phyloP scores from a whole-genome alignment of 148 eudicot species.

The Camellia lanceoleosa region DNA sequence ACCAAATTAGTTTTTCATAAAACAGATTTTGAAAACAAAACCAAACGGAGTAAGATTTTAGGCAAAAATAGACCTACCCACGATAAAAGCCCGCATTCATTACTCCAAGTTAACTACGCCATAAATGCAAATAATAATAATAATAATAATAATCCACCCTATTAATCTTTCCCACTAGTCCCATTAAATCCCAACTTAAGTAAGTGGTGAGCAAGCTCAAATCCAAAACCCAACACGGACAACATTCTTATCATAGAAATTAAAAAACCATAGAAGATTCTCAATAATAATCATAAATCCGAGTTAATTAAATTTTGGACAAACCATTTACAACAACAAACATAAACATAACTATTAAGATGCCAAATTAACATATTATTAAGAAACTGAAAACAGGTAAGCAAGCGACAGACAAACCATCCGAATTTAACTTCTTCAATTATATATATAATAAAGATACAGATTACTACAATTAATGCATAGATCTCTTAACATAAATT shows the following conservation, averaged over 20 bases:
- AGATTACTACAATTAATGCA: background rate
- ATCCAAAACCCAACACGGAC: background rate
- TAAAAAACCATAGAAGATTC: background rate
- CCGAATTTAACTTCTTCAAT: background rate
- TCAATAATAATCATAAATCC: background rate
- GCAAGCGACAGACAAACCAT: background rate
- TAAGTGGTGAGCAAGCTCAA: background rate
- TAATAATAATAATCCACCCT: background rate
- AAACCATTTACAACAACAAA: background rate
- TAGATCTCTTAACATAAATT: background rate
- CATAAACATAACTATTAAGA: background rate
- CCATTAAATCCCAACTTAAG: constrained; percentile 3
- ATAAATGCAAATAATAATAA: background rate
- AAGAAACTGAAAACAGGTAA: background rate
- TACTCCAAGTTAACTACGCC: background rate
- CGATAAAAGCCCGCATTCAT: background rate
- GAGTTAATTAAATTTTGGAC: background rate
- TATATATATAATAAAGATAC: background rate
- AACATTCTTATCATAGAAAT: background rate
- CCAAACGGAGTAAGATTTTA: background rate
- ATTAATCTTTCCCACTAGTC: too few relatives aligned
- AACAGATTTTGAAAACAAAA: too few relatives aligned
- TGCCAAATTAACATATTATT: background rate
- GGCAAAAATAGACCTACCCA: background rate
- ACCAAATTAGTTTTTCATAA: too few relatives aligned